Base-by-base conservation (phyloP, 352 stramenopile genomes). In the Phytophthora pinifolia region DNA sequence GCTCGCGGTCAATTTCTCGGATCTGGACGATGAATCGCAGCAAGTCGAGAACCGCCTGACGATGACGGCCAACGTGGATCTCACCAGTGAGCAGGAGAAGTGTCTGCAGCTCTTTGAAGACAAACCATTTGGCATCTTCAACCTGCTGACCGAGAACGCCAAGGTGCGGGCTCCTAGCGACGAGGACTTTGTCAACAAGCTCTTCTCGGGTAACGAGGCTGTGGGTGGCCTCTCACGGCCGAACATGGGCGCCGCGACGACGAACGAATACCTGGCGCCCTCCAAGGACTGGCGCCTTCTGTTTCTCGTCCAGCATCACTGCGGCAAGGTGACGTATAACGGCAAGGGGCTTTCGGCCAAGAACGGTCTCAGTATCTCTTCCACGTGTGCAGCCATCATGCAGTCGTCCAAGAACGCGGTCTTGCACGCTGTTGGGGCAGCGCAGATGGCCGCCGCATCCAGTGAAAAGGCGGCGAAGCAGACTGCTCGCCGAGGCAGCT, bases 401-500 rank as follows among this genome's bases (percentile, higher is more conserved):
- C 81, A 92, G 20, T 92, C 81, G 12, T 94, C 83, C 17, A 91
- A 82, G 44, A 94, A 94, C 59, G 69, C 67, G 6, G 78, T 91
- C 18, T 62, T 91, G 10, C 78, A 82, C 47, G 81, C 81, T 25
- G 78, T 91, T 10, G 81, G 81, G 0, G 74, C 76, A 1, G 74
- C 81, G 27, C 81, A 91, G 48, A 76, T 89, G 41, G 72, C 81
- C 38, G 67, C 76, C 20, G 74, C 74, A 10, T 80, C 75, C 2
- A 83, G 58, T 46, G 74, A 80, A 30, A 83, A 74, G 37, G 65
- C 62, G 27, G 62, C 67, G 9, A 84, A 83, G 33, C 59, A 67
- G 45, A 54, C 55, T 18, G 54, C 49, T 25, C 55, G 54, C 9
- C 60, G 62, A 57, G 47, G 49, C 9, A 72, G 59, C 46, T 65